Base-by-base conservation (phyloP, 2,329 filamentous ascomycete species). In the Emmonsiellopsis sp. region DNA sequence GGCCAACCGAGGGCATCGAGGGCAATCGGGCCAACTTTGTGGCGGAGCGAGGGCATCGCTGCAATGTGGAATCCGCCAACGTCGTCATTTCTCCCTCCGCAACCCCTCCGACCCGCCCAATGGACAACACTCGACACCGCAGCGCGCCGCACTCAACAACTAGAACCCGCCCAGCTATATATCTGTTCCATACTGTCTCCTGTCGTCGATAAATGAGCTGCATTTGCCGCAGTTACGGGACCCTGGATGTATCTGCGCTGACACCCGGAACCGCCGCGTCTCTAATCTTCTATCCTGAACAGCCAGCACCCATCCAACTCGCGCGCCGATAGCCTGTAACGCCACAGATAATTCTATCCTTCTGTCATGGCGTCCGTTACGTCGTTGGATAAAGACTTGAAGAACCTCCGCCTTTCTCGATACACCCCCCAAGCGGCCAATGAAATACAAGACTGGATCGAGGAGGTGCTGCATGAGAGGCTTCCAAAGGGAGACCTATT, bases 341-440 rank as follows among this genome's bases (percentile, higher is more conserved):
- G 5, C 47, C 11, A 39, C 34, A 4, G 13, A 49, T 6, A 40
- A n/a, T 8, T 6, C 17, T 9, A 40, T 8, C 3, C 33, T 31
- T 42, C 34, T 56, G 68, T 50, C 60, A 97, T 97, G 92, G 91
- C 92, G 62, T 95, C 92, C 40, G 92, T 97, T 34, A 82, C 88
- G 58, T 95, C 89, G 58, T 77, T 98, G 56, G 93, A 97, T 73
- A 92, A 92, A 71, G 93, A 98, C 76, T 80, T 98, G 83, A 88
- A 88, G 78, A 90, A 85, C 69, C 72, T 97, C 79, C 91, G 93
- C 71, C 78, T 95, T 64, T 88, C 91, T 56, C 88, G 92, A 73
- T 97, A 95, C 73, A 97, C 92, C 1, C 89, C 90, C 21, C 83
- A 86, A 62, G 91, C 91, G 42, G 91, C 90, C 50, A 88, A 88